Evolutionary conservation across 2,329 filamentous ascomycete species (phyloP).

Genomic region (Trichoderma sp.): DNA sequence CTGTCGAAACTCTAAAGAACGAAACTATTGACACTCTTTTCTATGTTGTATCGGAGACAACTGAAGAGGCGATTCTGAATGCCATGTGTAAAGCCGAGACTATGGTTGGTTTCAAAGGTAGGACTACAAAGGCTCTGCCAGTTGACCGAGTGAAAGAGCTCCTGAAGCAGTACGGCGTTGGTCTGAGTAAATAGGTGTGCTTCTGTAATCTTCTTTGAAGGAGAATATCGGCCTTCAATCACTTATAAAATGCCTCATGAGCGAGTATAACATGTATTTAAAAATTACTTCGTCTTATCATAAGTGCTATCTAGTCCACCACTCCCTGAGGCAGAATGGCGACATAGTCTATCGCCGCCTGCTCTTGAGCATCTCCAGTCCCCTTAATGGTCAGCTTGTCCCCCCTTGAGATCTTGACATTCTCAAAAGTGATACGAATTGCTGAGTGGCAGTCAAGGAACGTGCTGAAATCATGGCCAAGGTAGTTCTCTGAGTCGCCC

Average conservation of each 20-base stretch:
- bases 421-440: conserved; percentile 5
- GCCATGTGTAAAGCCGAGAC: neutral
- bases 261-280: neutral
- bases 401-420: neutral
- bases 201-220: neutral
- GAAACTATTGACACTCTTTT: neutral
- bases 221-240: neutral
- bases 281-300: neutral
- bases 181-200: neutral
- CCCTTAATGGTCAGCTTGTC: conserved; percentile 5
- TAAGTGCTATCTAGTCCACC: conserved; percentile 46
- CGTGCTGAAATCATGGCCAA: conserved; percentile 10
- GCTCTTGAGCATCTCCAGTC: conserved; percentile 54
- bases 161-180: neutral
- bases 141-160: neutral
- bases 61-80: neutral
- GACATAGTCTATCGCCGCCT: conserved; percentile 66
- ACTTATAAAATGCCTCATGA: neutral
- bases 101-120: neutral
- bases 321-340: conserved; percentile 57
- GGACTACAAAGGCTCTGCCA: neutral
- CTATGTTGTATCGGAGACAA: neutral
- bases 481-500: conserved; percentile 6
- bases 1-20: neutral
- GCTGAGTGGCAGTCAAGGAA: conserved; percentile 13